phyloP scores from a whole-genome alignment of 2,329 filamentous ascomycete species.

The Alternaria sp. region DNA sequence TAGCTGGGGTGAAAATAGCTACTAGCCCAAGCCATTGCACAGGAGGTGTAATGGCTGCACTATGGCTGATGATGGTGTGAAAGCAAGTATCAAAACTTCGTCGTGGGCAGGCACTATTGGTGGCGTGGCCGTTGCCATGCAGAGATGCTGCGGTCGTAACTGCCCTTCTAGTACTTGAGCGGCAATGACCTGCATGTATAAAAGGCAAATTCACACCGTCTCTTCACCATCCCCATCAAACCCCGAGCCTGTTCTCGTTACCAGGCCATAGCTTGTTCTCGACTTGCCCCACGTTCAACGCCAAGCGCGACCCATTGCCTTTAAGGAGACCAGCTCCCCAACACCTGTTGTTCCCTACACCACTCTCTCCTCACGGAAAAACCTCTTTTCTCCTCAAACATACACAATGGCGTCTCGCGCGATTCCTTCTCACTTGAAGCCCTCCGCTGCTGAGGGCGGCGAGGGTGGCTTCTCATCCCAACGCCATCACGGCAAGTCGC shows the following conservation, averaged over 20 bases:
- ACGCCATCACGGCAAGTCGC: constrained; percentile 83
- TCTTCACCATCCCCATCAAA: constrained; percentile 12
- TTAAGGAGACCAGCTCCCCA: constrained; percentile 32
- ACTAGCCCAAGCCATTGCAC: background rate
- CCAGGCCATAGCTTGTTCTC: constrained; percentile 30
- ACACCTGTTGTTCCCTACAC: constrained; percentile 17
- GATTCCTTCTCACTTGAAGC: constrained; percentile 84
- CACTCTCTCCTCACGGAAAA: constrained; percentile 10
- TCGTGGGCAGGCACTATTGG: constrained; percentile 13
- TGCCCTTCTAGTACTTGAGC: constrained; percentile 15
- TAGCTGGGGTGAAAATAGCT: background rate
- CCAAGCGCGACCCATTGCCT: constrained; percentile 19
- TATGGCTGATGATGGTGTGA: background rate
- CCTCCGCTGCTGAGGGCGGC: constrained; percentile 52
- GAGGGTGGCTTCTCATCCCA: constrained; percentile 57
- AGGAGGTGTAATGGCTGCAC: background rate
- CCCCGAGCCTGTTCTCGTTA: constrained; percentile 8
- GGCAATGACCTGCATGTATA: constrained; percentile 21
- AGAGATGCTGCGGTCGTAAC: constrained; percentile 21
- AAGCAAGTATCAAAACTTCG: background rate
- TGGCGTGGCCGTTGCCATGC: constrained; percentile 20
- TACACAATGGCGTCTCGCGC: constrained; percentile 72
- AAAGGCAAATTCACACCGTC: constrained; percentile 19
- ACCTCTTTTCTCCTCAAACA: constrained; percentile 1
- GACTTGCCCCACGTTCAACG: constrained; percentile 31